Evolutionary conservation across 2,329 filamentous ascomycete species (phyloP).

Genomic region (Corynespora cassiicola): DNA sequence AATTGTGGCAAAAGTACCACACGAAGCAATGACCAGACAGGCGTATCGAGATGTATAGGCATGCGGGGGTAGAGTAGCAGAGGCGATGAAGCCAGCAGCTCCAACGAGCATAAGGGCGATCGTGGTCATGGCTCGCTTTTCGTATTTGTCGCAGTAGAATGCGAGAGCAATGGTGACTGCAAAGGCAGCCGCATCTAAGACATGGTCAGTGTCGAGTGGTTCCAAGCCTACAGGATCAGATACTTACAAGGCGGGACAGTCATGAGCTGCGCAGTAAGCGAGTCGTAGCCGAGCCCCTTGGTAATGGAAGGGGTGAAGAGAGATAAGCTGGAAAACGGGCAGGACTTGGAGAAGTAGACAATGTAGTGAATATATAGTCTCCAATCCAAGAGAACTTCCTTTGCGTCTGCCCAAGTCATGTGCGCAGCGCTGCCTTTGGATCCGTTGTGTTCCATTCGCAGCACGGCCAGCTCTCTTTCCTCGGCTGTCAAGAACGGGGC

Average conservation of each 20-base stretch:
- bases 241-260: conserved; percentile 66
- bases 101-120: conserved; percentile 61
- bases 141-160: conserved; percentile 25
- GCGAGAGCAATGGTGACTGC: conserved; percentile 49
- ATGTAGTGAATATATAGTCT: conserved; percentile 61
- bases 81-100: conserved; percentile 65
- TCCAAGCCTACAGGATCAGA: too few species aligned
- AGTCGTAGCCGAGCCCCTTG: conserved; percentile 60
- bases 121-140: conserved; percentile 41
- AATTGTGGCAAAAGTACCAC: conserved; percentile 72
- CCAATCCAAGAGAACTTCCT: conserved; percentile 56
- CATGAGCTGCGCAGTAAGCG: conserved; percentile 68
- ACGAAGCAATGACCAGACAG: conserved; percentile 71
- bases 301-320: conserved; percentile 71
- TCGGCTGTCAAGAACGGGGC: conserved; percentile 52
- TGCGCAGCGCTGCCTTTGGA: conserved; percentile 41
- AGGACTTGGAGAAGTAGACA: conserved; percentile 31
- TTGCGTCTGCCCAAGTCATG: conserved; percentile 57
- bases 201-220: too few species aligned
- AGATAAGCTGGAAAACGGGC: conserved; percentile 51
- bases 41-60: conserved; percentile 70
- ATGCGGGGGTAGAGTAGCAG: conserved; percentile 67
- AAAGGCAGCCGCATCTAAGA: conserved; percentile 66
- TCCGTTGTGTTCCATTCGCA: conserved; percentile 53
- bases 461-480: conserved; percentile 45